Evolutionary conservation across 2,329 filamentous ascomycete genomes (phyloP).

Genomic region (Dothideomycetes sp.): DNA sequence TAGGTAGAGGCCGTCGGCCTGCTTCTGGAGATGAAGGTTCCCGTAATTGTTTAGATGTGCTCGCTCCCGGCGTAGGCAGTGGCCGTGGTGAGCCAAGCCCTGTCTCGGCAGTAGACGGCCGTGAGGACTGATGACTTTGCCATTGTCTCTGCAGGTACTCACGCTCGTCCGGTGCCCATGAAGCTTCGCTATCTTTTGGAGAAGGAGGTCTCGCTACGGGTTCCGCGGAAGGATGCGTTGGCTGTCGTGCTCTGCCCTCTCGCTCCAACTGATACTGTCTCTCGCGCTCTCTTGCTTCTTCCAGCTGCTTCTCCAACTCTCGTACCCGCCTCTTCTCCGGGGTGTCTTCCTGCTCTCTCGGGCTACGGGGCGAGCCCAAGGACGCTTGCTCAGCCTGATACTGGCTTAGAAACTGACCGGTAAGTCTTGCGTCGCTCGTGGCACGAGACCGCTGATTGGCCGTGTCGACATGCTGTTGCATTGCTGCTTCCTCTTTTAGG

Average conservation of each 20-base stretch:
- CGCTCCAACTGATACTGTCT: slow-evolving; percentile 51
- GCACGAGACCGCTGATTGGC: no score
- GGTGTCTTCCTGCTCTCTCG: slow-evolving; percentile 28
- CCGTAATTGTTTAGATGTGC: slow-evolving; percentile 23
- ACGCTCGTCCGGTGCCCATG: slow-evolving; percentile 55
- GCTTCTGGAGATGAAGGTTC: slow-evolving; percentile 10
- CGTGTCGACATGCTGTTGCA: slow-evolving; percentile 52
- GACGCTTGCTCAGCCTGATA: slow-evolving; percentile 67
- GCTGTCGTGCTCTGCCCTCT: slow-evolving; percentile 37
- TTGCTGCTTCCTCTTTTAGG: slow-evolving; percentile 60
- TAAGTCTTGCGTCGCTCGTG: slow-evolving; percentile 56
- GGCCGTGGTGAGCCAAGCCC: slow-evolving; percentile 20
- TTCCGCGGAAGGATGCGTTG: no score
- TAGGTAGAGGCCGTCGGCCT: slow-evolving; percentile 22
- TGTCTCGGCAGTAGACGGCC: slow-evolving; percentile 21
- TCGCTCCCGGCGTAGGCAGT: slow-evolving; percentile 18
- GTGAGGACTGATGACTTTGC: slow-evolving; percentile 29
- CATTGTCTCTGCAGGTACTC: slow-evolving; percentile 52
- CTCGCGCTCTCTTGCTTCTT: slow-evolving; percentile 57
- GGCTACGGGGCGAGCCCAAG: slow-evolving; percentile 16
- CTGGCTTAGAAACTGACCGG: slow-evolving; percentile 76
- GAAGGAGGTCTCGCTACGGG: slow-evolving; percentile 17
- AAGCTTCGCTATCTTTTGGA: slow-evolving; percentile 45
- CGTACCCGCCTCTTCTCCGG: slow-evolving; percentile 58
- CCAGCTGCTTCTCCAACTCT: slow-evolving; percentile 66